Evolutionary conservation across 2,329 filamentous ascomycete genomes (phyloP), one percentile per base, ranked within the genome.

Genomic region (Phymatotrichopsis omnivora): DNA sequence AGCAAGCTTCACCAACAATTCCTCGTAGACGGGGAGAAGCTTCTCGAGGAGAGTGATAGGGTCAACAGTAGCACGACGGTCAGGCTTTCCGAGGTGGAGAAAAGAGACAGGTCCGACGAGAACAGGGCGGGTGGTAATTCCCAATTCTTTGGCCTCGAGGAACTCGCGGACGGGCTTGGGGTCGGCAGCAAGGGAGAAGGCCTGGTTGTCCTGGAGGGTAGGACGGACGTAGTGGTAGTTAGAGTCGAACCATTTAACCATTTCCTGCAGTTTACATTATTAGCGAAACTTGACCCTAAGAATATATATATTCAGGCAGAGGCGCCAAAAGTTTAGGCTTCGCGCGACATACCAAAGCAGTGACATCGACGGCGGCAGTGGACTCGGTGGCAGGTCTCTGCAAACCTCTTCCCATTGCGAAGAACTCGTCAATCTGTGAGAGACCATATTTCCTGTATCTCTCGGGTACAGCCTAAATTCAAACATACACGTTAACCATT

Each of bases 181-280:
- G 68, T 80, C 81, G 60, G 76, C 70, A 53, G 74, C 69, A 54
- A 98, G 85, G 71, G 82, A 87, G 80, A 98, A 98, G 64, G 76
- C 80, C 78, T 98, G 91, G 76, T 84, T 82, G 72, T 95, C 81
- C 71, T 95, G 86, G 58, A 98, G 78, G 54, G 91, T 95, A 56
- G 91, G 91, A 80, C 96, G 96, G 72, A 96, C 91, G 69, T 98
- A 98, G 78, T 96, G 91, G 81, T 98, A 98, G 82, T 98, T 98
- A 58, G 86, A 94, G 76, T 98, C 91, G 66, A 98, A 98, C 91
- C 91, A 98, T 77, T 98, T 98, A 62, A 98, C 91, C 91, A 98
- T 98, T 77, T 98, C 91, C 72, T 74, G 49, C 23, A 50, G 6
- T 38, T 30, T 34, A 24, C 38, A 53, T 68, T 58, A 59, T 49